These are phyloP conservation scores for Blastocladiella emersonii DNA, from an alignment of 371 early-diverging fungal species.

Conservation along the genomic window DNA sequence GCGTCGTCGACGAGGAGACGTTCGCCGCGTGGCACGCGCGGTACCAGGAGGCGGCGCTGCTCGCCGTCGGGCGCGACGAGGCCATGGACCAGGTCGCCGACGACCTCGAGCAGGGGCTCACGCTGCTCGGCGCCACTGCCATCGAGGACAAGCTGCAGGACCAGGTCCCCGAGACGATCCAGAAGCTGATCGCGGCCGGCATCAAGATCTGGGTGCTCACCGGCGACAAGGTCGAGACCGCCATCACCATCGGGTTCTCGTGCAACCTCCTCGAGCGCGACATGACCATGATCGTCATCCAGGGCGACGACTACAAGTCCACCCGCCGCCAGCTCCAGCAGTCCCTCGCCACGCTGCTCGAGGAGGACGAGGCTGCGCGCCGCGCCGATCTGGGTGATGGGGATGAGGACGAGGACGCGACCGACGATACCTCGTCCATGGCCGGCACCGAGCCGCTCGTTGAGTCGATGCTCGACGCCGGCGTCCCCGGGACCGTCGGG, in stretches of 20 bases:
- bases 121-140: constrained; percentile 84
- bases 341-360: constrained; percentile 5
- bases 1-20: constrained; percentile 44
- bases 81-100: constrained; percentile 55
- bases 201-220: constrained; percentile 99
- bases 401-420: neutral
- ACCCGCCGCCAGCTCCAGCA: neutral
- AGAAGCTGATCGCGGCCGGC: constrained; percentile 68
- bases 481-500: neutral
- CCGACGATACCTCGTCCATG: no score
- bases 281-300: constrained; percentile 57
- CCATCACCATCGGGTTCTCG: constrained; percentile 89
- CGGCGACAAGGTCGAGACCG: constrained; percentile 98
- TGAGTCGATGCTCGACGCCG: neutral
- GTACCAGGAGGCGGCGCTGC: constrained; percentile 53
- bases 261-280: constrained; percentile 59
- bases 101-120: constrained; percentile 61
- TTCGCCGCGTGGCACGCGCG: constrained; percentile 52
- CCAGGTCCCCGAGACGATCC: constrained; percentile 85
- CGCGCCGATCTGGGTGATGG: no score
- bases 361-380: no score
- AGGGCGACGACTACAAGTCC: constrained; percentile 26
- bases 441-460: no score
- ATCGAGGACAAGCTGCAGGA: constrained; percentile 98
- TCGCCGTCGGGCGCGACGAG: constrained; percentile 57